These are phyloP conservation scores for Fusarium guadeloupense DNA, from an alignment of 2,329 filamentous ascomycete genomes.

Conservation along the genomic window DNA sequence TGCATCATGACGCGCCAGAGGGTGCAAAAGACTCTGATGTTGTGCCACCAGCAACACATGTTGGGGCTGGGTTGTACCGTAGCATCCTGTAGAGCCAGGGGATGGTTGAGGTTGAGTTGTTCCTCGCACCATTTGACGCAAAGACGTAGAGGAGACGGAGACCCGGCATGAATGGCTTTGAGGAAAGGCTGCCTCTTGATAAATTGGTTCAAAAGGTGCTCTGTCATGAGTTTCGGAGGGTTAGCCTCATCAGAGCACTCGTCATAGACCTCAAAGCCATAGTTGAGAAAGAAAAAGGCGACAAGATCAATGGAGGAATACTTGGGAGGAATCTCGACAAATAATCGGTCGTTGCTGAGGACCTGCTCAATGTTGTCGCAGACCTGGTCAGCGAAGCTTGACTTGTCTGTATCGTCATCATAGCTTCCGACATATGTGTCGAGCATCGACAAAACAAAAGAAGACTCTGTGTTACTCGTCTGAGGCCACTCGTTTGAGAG, in stretches of 20 bases:
- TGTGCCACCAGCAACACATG: conserved; percentile 34
- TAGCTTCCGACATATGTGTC: conserved; percentile 27
- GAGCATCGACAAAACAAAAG: conserved; percentile 34
- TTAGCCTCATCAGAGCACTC: conserved; percentile 6
- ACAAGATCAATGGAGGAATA: conserved; percentile 37
- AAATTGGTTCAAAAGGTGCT: conserved; percentile 34
- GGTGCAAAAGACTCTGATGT: conserved; percentile 39
- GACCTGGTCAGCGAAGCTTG: conserved; percentile 5
- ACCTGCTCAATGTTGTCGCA: conserved; percentile 11
- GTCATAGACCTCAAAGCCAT: conserved; percentile 35
- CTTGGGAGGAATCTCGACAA: conserved; percentile 17
- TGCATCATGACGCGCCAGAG: conserved; percentile 36
- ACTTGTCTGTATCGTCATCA: conserved; percentile 10
- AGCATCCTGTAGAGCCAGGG: conserved; percentile 26
- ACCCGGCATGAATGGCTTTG: neutral
- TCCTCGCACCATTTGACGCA: conserved; percentile 37
- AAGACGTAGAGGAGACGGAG: conserved; percentile 15
- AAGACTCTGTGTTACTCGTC: neutral
- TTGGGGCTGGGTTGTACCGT: conserved; percentile 9
- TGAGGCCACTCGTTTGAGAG: conserved; percentile 12
- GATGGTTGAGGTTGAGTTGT: conserved; percentile 24
- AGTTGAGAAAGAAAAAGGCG: conserved; percentile 31
- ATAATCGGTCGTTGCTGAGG: conserved; percentile 9
- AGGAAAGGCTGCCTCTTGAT: conserved; percentile 34
- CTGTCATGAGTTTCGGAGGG: conserved; percentile 10